These are phyloP conservation scores for Tolypocladium capitatum DNA, from an alignment of 2,329 filamentous ascomycete genomes.

Conservation along the genomic window DNA sequence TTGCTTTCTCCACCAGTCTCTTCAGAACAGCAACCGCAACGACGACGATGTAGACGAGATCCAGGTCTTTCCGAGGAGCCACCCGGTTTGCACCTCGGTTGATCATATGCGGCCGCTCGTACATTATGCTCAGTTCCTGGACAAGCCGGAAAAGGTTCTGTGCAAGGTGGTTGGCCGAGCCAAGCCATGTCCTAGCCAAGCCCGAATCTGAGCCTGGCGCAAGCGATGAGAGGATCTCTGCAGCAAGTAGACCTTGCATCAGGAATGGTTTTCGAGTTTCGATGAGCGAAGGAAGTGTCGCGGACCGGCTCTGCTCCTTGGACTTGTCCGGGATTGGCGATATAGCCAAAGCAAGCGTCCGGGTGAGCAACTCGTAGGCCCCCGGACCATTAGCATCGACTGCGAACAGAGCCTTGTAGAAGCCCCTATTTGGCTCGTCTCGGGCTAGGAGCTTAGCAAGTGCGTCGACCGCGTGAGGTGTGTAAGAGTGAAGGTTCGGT, in stretches of 20 bases:
- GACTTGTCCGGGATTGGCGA: slow-evolving; percentile 64
- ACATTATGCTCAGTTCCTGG: slow-evolving; percentile 54
- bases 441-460: slow-evolving; percentile 83
- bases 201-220: slow-evolving; percentile 57
- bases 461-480: slow-evolving; percentile 79
- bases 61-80: slow-evolving; percentile 29
- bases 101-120: slow-evolving; percentile 22
- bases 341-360: slow-evolving; percentile 76
- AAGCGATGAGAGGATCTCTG: slow-evolving; percentile 73
- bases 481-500: slow-evolving; percentile 69
- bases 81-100: slow-evolving; percentile 18
- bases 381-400: slow-evolving; percentile 51
- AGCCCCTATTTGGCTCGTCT: slow-evolving; percentile 81
- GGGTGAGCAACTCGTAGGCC: slow-evolving; percentile 70
- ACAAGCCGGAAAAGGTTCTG: slow-evolving; percentile 66
- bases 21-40: slow-evolving; percentile 56
- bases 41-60: slow-evolving; percentile 50
- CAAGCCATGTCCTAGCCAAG: slow-evolving; percentile 68
- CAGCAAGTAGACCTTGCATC: slow-evolving; percentile 83
- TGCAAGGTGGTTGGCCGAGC: slow-evolving; percentile 71
- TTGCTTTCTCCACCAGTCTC: slow-evolving; percentile 54
- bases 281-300: slow-evolving; percentile 51
- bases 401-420: slow-evolving; percentile 71
- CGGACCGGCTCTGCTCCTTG: slow-evolving; percentile 37
- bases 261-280: slow-evolving; percentile 78